Conservation (phyloP, 2,329 filamentous ascomycete genomes). For the Penicillium capsulatum region DNA sequence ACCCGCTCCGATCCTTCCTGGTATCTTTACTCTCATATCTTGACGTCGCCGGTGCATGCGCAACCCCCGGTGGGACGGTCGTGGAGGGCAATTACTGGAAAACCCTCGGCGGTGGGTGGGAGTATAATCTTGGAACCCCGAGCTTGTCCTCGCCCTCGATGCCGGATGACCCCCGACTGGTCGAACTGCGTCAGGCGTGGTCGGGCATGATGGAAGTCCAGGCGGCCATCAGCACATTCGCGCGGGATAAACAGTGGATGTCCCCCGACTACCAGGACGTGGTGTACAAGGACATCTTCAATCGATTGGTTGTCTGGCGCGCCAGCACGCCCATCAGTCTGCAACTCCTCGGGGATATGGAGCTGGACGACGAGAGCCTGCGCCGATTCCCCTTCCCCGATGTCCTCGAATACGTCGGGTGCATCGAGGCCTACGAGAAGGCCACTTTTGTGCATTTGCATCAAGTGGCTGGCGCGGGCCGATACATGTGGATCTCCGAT, state of each 20-base stretch:
- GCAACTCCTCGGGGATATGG: conserved; percentile 24
- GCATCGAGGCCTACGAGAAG: conserved; percentile 37
- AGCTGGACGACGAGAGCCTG: conserved; percentile 28
- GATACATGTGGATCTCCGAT: conserved; percentile 26
- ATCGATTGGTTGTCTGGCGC: conserved; percentile 29
- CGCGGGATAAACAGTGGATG: conserved; percentile 33
- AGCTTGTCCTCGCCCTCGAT: conserved; percentile 23
- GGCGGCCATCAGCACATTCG: conserved; percentile 30
- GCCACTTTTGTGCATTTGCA: conserved; percentile 35
- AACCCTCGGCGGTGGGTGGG: conserved; percentile 37
- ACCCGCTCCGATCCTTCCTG: conserved; percentile 36
- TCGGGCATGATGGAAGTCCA: conserved; percentile 35
- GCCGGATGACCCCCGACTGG: conserved; percentile 21
- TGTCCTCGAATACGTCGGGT: conserved; percentile 34
- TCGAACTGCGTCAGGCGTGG: conserved; percentile 31
- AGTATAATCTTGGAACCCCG: conserved; percentile 35
- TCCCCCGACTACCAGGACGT: conserved; percentile 28
- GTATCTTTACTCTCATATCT: conserved; percentile 40
- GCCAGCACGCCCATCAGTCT: conserved; percentile 27
- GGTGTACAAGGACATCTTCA: conserved; percentile 28
- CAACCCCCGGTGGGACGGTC: conserved; percentile 36
- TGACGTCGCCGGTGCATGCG: conserved; percentile 39
- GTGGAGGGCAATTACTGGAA: conserved; percentile 40
- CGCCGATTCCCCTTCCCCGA: conserved; percentile 27
- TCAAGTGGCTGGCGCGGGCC: conserved; percentile 30